A percentile compares a stretch with the other conserved stretches of the same genome.
phyloP scores from a whole-genome alignment of 2,329 filamentous ascomycete species.

The Alternaria brassicicola region DNA sequence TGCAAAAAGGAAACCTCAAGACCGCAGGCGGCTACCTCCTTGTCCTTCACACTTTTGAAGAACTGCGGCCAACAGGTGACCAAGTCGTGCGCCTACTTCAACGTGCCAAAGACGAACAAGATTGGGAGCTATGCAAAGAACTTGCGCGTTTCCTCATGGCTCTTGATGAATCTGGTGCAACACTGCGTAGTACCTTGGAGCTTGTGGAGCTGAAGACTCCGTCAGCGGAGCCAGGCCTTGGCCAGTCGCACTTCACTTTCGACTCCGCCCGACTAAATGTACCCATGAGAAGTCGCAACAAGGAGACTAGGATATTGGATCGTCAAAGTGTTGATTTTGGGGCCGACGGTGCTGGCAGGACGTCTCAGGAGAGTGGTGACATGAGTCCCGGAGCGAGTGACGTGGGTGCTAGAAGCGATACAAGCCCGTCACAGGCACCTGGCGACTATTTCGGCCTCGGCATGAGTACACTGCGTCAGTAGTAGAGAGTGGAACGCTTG shows the following conservation, averaged over 20 bases:
- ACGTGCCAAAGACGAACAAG: conserved; percentile 79
- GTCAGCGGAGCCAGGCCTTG: conserved; percentile 28
- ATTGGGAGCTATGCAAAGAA: conserved; percentile 96
- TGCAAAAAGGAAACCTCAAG: conserved; percentile 84
- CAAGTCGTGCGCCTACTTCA: conserved; percentile 82
- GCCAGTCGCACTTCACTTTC: conserved; percentile 42
- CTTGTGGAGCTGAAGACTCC: conserved; percentile 49
- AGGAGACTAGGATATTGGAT: neutral
- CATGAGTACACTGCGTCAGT: conserved; percentile 8
- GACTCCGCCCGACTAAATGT: conserved; percentile 38
- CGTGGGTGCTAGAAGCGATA: conserved; percentile 19
- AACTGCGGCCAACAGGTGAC: conserved; percentile 67
- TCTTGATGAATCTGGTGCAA: conserved; percentile 84
- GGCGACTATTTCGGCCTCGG: conserved; percentile 35
- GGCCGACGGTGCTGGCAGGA: conserved; percentile 3
- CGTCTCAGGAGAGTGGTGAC: conserved; percentile 24
- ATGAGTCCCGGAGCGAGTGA: conserved; percentile 23
- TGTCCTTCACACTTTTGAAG: conserved; percentile 81
- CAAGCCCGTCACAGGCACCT: conserved; percentile 10
- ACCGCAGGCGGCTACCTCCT: conserved; percentile 97
- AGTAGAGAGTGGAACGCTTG: neutral
- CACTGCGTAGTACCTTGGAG: conserved; percentile 73
- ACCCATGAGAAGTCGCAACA: conserved; percentile 21
- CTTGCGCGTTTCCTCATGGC: conserved; percentile 93
- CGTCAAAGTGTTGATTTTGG: conserved; percentile 1